Evolutionary conservation across 768 basidiomycete genomes (phyloP), one percentile per base, ranked within the genome.

Genomic region (Ephemerocybe angulata): DNA sequence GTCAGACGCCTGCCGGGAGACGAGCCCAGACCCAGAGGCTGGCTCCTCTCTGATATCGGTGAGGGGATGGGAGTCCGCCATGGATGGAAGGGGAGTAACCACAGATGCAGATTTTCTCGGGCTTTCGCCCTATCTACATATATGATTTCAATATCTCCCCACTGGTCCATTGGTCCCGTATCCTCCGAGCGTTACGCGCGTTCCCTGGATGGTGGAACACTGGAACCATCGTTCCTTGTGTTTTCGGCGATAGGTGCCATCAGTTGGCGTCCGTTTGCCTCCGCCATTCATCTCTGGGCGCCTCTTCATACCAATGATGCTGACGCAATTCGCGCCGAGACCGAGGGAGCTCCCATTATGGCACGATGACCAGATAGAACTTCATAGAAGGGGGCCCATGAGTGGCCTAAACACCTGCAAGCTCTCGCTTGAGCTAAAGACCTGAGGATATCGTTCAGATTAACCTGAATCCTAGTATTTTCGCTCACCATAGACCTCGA

Each of bases 51-150:
- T 31, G 29, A 60, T 55, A 28, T 46, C 56, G 17, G 29, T 25
- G 29, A 56, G 55, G 15, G 13, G 52, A 25, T 28, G 31, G n/a
- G n/a, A 41, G 24, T 57, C 59, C 21, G 59, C 22, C 59, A 56
- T 56, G 33, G 47, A 19, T 6, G 21, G 24, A 31, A 17, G 7
- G 44, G 27, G 46, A 17, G 38, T 7, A 8, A 41, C 15, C 15
- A 17, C 38, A n/a, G 38, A 19, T 8, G 38, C 7, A 41, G 38
- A 35, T 8, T 35, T 35, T 35, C 33, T 17, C 33, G 33, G 33
- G 33, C 10, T 8, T 35, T 13, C 38, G 21, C 17, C 38, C 38
- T 19, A 41, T 7, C 15, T 19, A 41, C n/a, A n/a, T n/a, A 19
- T 35, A 35, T 35, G 33, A 35, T 35, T 8, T 17, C 17, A 8